A percentile compares a stretch with the other conserved stretches of the same genome.
Conservation (phyloP, 805 yeast genomes). For the Yarrowia yakushimensis region DNA sequence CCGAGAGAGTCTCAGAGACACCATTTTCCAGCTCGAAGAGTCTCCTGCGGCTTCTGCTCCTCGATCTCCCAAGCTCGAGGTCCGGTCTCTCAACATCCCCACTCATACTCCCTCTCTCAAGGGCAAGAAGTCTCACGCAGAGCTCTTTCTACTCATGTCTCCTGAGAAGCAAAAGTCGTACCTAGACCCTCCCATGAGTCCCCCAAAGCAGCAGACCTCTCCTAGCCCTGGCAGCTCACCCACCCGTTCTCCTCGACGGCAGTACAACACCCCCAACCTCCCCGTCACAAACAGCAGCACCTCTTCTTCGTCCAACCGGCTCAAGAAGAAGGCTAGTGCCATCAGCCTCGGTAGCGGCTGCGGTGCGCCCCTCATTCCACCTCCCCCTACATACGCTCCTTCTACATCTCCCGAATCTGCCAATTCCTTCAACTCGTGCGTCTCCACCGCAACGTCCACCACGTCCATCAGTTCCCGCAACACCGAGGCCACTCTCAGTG, state of each 20-base stretch:
- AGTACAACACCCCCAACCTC: conserved; percentile 15
- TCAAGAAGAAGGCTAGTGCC: conserved; percentile 10
- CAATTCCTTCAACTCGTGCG: conserved; percentile 21
- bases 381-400: conserved; percentile 8
- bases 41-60: background rate
- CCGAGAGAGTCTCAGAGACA: background rate
- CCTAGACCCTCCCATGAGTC: conserved; percentile 10
- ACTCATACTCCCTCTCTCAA: conserved; percentile 11
- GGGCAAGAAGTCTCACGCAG: conserved; percentile 15
- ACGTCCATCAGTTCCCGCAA: background rate
- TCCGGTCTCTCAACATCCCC: conserved; percentile 9
- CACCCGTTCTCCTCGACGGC: conserved; percentile 9
- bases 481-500: conserved; percentile 25
- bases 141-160: conserved; percentile 21
- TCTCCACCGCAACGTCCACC: conserved; percentile 10
- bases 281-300: conserved; percentile 12
- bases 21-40: conserved; percentile 3
- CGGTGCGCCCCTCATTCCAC: background rate
- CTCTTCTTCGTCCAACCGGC: background rate
- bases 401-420: conserved; percentile 24
- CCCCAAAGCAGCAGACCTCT: conserved; percentile 20
- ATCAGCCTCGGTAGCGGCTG: background rate
- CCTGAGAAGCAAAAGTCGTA: conserved; percentile 19
- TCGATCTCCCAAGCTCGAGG: conserved; percentile 1
- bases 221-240: background rate